These are phyloP conservation scores for Oryza nivara DNA, from an alignment of 176 grass and related monocot genomes.

Conservation along the genomic window DNA sequence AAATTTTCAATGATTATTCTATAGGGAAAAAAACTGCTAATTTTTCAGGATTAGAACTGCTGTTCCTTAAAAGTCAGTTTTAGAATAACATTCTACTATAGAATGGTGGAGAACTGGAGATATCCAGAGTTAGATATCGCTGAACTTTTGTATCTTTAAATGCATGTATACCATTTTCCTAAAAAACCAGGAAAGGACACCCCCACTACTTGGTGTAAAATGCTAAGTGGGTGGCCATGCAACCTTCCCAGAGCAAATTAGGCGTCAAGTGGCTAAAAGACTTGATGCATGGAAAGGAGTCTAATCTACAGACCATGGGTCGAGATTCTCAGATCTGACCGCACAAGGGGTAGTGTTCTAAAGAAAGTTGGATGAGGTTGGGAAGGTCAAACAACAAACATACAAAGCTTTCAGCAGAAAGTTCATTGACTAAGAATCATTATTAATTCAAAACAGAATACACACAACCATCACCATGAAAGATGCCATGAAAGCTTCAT, in stretches of 20 bases:
- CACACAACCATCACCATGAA: background rate
- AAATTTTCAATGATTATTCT: background rate
- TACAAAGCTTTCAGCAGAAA: conserved; percentile 11
- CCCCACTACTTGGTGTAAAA: background rate
- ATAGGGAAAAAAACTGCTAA: background rate
- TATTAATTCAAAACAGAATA: background rate
- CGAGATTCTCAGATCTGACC: background rate
- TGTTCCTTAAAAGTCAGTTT: background rate
- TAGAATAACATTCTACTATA: background rate
- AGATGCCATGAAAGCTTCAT: background rate
- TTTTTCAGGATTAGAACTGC: background rate
- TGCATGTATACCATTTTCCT: conserved; percentile 5
- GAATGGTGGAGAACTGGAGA: background rate
- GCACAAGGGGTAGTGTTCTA: background rate
- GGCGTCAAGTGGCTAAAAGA: background rate
- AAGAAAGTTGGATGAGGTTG: background rate
- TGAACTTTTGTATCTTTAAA: background rate
- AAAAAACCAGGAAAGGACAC: background rate
- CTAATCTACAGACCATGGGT: background rate
- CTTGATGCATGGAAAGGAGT: background rate
- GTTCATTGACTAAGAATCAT: background rate
- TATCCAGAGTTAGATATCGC: background rate
- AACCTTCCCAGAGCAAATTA: background rate
- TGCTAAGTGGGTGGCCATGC: background rate
- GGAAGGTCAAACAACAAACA: conserved; percentile 14